phyloP scores from a whole-genome alignment of 2,329 filamentous ascomycete genomes.

The Tolypocladium inflatum region DNA sequence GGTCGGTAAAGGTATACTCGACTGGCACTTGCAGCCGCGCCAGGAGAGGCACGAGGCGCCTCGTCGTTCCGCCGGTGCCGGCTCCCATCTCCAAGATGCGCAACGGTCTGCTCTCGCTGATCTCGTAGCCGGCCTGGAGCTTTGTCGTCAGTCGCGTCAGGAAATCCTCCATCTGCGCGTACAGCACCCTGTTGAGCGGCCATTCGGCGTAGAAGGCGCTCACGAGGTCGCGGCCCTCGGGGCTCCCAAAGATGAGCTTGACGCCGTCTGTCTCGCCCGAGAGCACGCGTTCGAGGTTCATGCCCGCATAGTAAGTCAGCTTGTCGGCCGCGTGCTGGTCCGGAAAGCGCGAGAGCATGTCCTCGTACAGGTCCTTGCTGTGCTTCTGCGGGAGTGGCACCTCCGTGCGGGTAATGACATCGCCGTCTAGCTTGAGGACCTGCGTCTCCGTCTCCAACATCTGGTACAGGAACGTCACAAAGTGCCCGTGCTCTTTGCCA shows the following conservation, averaged over 20 bases:
- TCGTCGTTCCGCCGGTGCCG: constrained; percentile 23
- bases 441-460: constrained; percentile 4
- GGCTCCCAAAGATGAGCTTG: constrained; percentile 26
- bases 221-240: constrained; percentile 23
- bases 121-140: not conserved
- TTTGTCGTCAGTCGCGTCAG: constrained; percentile 7
- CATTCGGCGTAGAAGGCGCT: constrained; percentile 24
- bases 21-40: constrained; percentile 19
- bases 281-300: constrained; percentile 17
- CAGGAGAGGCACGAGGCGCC: constrained; percentile 16
- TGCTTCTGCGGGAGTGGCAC: not conserved
- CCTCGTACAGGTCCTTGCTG: constrained; percentile 1
- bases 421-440: constrained; percentile 1
- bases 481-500: not conserved
- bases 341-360: not conserved
- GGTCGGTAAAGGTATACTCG: constrained; percentile 30
- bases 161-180: constrained; percentile 23
- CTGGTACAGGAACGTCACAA: constrained; percentile 1
- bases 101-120: constrained; percentile 5
- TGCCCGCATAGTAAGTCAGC: constrained; percentile 14
- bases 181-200: constrained; percentile 22
- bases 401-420: constrained; percentile 2
- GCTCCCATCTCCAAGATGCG: constrained; percentile 17
- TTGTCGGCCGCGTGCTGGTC: constrained; percentile 1
- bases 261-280: constrained; percentile 24